Conservation (phyloP, 371 early-diverging fungal genomes). For the Saksenaea oblongispora region DNA sequence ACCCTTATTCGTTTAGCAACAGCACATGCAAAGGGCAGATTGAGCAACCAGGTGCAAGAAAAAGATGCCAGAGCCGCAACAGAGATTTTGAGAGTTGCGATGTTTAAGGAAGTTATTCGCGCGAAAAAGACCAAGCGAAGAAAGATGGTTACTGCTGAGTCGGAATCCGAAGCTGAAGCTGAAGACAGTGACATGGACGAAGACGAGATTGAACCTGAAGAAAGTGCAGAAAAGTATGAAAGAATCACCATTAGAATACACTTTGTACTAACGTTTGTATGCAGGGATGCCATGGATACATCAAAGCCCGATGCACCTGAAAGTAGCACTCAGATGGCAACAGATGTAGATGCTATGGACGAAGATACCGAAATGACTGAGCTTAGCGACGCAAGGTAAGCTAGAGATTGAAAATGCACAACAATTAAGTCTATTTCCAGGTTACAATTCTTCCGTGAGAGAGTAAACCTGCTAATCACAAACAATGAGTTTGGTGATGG, state of each 20-base stretch:
- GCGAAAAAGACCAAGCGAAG: constrained; percentile 58
- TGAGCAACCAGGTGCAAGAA: constrained; percentile 80
- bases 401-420: not conserved
- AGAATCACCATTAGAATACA: not conserved
- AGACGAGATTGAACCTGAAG: constrained; percentile 25
- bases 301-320: not conserved
- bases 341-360: constrained; percentile 19
- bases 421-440: constrained; percentile 11
- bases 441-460: constrained; percentile 35
- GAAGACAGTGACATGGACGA: constrained; percentile 19
- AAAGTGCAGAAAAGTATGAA: constrained; percentile 5
- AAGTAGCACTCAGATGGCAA: not conserved
- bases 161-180: constrained; percentile 40
- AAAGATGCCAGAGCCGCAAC: constrained; percentile 88
- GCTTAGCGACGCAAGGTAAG: constrained; percentile 23
- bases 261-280: not conserved
- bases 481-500: constrained; percentile 24
- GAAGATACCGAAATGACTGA: constrained; percentile 28
- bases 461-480: constrained; percentile 18
- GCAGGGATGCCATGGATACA: not conserved
- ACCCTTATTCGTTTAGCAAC: constrained; percentile 98
- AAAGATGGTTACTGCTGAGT: constrained; percentile 30
- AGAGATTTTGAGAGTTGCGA: constrained; percentile 84
- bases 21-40: constrained; percentile 97
- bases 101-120: constrained; percentile 86